Base-by-base conservation (phyloP, 352 stramenopile species). In the Thalassiosira hispida region DNA sequence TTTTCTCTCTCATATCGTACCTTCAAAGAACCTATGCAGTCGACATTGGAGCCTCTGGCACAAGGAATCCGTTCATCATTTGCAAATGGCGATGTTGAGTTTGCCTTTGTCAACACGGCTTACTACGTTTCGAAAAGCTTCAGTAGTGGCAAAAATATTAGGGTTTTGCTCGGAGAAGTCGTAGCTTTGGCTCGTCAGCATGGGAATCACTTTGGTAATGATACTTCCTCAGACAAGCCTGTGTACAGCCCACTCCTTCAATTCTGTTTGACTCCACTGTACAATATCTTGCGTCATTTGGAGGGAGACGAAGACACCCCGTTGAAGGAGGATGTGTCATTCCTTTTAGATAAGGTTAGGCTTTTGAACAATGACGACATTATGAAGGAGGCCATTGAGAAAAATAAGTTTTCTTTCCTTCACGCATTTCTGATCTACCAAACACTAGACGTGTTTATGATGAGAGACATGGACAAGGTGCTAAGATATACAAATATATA, bases 1-100 rank as follows among this genome's bases (percentile, higher is more conserved):
- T 18, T 27, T 65, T 29, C 14, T 11, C 22, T 27, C n/a, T 38
- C 25, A 65, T 33, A 11, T 23, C 23, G 23, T 29, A 20, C 7
- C 6, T 47, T 40, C 20, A 55, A 68, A 68, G 67, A 68, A 23
- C 67, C 67, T 8, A 52, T 68, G 44, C 40, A 76, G 38, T 64
- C 56, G 42, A 76, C 53, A 29, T 33, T 75, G 16, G 66, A 75
- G 27, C 44, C 25, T 0, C 20, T 75, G 12, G 52, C 46, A 31
- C 27, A 60, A 60, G 53, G 52, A 5, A 49, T 62, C 46, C 51
- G 53, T 11, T 56, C 49, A 14, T 63, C 33, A 38, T 75, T 75
- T 61, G 23, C 47, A 23, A 49, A 20, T 42, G 40, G 40, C 14
- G 67, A 67, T 38, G 47, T 55, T 55, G 20, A 73, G 38, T 47